Base-by-base conservation (phyloP, 1,284 basidiomycete species). In the Ustilago sp. region DNA sequence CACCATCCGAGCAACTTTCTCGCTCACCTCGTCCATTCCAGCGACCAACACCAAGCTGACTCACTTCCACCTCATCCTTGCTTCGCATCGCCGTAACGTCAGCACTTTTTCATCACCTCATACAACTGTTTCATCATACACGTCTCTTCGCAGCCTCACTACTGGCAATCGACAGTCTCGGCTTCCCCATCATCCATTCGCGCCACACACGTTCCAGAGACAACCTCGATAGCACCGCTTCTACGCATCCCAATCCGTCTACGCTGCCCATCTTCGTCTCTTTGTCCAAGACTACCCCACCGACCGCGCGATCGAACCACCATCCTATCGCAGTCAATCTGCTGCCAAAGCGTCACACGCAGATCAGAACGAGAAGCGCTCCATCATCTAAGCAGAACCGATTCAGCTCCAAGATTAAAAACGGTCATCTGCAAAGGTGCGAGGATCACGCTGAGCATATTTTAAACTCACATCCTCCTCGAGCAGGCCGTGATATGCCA, bases 401-500 rank as follows among this genome's bases (percentile, higher is more conserved):
- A 3, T 38, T 9, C 36, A 38, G 36, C 13, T 38, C 36, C 8
- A 38, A 41, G 23, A 28, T 28, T 28, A 28, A 28, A 28, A 28
- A 28, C 23, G 0, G 23, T 0, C 0, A 28, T 28, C 23, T 28
- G 23, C 23, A 41, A 15, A 15, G 39, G 11, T 17, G 31, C 54
- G 19, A 55, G 32, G 31, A 8, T 36, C 15, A 9, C 15, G 19
- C 51, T 13, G 4, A 17, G 39, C 13, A 17, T 6, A 15, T 17
- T 41, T 15, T 41, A 7, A 31, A n/a, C 35, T 11, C 31, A 0
- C n/a, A 38, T 4, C 43, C 11, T 50, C 28, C 31, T 32, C 31
- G 51, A 60, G 12, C 35, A 23, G 41, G 31, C 35, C 36, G 11
- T 57, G 53, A 41, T 38, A 68, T 64, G 70, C 70, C 63, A 17